These are phyloP conservation scores for Cunninghamia lanceolata DNA, from an alignment of 75 land plant genomes.

Conservation along the genomic window DNA sequence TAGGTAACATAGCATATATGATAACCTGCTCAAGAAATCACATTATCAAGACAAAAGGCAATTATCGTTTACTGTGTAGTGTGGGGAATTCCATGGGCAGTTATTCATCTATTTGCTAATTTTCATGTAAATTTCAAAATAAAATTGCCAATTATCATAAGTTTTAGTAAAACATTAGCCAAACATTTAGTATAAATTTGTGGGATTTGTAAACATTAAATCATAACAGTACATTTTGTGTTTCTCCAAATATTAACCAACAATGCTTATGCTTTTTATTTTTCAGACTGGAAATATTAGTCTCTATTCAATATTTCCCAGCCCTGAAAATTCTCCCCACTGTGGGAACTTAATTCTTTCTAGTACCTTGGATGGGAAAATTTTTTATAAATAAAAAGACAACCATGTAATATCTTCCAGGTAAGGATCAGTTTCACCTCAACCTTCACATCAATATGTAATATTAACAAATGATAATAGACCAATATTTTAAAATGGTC, in stretches of 20 bases:
- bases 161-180: neutral
- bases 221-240: neutral
- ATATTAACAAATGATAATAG: neutral
- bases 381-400: neutral
- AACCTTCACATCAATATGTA: neutral
- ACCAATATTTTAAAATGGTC: neutral
- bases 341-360: neutral
- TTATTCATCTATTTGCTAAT: too few species aligned
- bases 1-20: too few species aligned
- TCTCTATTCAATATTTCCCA: neutral
- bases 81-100: too few species aligned
- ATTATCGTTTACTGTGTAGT: too few species aligned
- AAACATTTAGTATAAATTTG: too few species aligned
- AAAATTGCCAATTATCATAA: too few species aligned
- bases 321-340: neutral
- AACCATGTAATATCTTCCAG: neutral
- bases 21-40: too few species aligned
- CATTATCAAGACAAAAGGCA: too few species aligned
- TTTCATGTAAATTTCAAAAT: too few species aligned
- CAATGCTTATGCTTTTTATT: neutral
- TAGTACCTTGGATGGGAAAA: neutral
- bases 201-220: neutral
- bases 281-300: neutral
- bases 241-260: neutral
- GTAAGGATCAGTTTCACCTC: neutral